A percentile compares a stretch with the other conserved stretches of the same genome.
These are phyloP conservation scores for Alternaria gaisen DNA, from an alignment of 2,329 filamentous ascomycete species.

Conservation along the genomic window DNA sequence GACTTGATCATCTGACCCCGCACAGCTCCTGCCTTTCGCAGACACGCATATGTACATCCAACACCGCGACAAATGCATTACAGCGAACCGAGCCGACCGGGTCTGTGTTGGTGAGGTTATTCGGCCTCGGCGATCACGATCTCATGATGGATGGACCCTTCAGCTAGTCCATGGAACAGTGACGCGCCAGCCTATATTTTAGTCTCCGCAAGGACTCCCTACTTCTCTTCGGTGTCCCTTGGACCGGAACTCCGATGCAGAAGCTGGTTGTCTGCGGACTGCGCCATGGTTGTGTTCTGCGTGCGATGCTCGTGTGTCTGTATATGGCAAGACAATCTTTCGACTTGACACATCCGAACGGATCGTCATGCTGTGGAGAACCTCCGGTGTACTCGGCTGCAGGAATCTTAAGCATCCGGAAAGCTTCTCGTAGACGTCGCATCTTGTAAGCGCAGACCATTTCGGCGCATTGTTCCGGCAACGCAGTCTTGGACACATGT, in stretches of 20 bases:
- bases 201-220: conserved; percentile 5
- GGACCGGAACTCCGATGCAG: not conserved
- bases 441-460: not conserved
- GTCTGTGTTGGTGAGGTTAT: conserved; percentile 1
- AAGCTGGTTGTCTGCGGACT: not conserved
- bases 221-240: not conserved
- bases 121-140: conserved; percentile 12
- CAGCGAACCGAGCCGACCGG: not conserved
- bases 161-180: conserved; percentile 2
- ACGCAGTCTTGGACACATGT: not conserved
- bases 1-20: conserved; percentile 9
- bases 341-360: not conserved
- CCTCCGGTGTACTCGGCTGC: not conserved
- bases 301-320: not conserved
- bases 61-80: not conserved
- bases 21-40: conserved; percentile 4
- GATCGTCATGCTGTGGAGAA: not conserved
- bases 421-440: not conserved
- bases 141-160: conserved; percentile 16
- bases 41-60: conserved; percentile 4
- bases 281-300: not conserved
- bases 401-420: not conserved
- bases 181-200: conserved; percentile 8
- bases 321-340: not conserved
- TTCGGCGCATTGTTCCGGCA: not conserved